Base-by-base conservation (phyloP, 1,284 basidiomycete species). In the Apiotrichum gamsii region DNA sequence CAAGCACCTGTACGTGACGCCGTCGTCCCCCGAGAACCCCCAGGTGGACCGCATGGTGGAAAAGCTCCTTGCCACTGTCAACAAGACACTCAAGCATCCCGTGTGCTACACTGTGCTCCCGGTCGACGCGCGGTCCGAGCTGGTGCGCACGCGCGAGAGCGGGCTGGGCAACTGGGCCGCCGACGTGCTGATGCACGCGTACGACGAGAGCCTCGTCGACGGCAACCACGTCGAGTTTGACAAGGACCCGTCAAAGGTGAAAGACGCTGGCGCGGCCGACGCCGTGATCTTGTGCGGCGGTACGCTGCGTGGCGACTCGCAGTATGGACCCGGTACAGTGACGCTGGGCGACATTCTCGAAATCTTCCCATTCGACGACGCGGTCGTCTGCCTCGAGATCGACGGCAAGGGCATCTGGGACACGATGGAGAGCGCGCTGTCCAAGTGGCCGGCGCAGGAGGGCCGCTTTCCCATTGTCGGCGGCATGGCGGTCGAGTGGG, bases 381-480 rank as follows among this genome's bases (percentile, higher is more conserved):
- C 90, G 0, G 75, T 85, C 11, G 80, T 95, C 2, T 87, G 90
- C 8, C 65, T 90, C 24, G 85, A 73, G 70, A 69, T 94, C 14
- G 85, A 88, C 56, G 90, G 90, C 0, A 76, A 80, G 59, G 77
- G 82, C 0, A 79, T 94, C 31, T 91, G 88, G 87, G 82, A 82
- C 45, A 82, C 85, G 0, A 61, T 94, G 16, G 90, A 95, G 65
- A 77, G 78, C 24, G 81, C 82, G 1, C 74, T 95, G 13, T 77
- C 75, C 44, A 85, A 80, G 45, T 94, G 87, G 80, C 90, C 90
- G 4, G 84, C 87, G 16, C 90, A 93, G 71, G 90, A 94, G 77
- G 90, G 89, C 13, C 86, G 90, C 4, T 95, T 95, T 68, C 90
- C 90, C 0, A 78, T 90, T 19, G 76, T 94, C 24, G 84, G 88